These are phyloP conservation scores for Termitomyces sp. DNA, from an alignment of 768 basidiomycete species.

Conservation along the genomic window DNA sequence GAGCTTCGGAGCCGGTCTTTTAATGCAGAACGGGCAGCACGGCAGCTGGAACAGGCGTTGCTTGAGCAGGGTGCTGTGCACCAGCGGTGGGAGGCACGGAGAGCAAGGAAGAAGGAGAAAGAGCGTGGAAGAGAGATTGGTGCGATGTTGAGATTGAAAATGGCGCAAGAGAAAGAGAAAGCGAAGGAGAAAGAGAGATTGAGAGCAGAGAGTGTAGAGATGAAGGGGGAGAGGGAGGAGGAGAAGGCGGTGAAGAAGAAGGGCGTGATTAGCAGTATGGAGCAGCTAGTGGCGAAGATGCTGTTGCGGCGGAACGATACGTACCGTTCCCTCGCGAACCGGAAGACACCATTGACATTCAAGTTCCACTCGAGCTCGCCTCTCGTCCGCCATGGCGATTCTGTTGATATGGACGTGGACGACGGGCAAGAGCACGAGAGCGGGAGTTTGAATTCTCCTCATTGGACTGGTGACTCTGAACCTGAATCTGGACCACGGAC, in stretches of 20 bases:
- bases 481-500: conserved; percentile 5
- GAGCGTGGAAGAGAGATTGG: conserved; percentile 57
- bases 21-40: conserved; percentile 22
- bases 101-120: conserved; percentile 46
- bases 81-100: conserved; percentile 39
- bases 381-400: not conserved
- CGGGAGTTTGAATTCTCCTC: not conserved
- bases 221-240: conserved; percentile 4
- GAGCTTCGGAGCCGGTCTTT: conserved; percentile 36
- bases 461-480: conserved; percentile 1
- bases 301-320: conserved; percentile 29
- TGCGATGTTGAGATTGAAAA: conserved; percentile 55
- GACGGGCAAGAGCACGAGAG: not conserved
- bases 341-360: conserved; percentile 16
- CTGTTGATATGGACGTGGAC: not conserved
- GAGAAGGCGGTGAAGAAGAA: not conserved
- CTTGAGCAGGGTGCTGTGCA: conserved; percentile 36
- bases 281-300: conserved; percentile 41
- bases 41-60: conserved; percentile 20
- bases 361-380: conserved; percentile 14
- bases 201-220: not conserved
- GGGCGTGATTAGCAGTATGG: conserved; percentile 28
- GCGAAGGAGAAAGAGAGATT: not conserved
- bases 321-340: conserved; percentile 17
- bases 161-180: conserved; percentile 24